Conservation (phyloP, 2,329 filamentous ascomycete genomes). For the Paecilomyces sp. region DNA sequence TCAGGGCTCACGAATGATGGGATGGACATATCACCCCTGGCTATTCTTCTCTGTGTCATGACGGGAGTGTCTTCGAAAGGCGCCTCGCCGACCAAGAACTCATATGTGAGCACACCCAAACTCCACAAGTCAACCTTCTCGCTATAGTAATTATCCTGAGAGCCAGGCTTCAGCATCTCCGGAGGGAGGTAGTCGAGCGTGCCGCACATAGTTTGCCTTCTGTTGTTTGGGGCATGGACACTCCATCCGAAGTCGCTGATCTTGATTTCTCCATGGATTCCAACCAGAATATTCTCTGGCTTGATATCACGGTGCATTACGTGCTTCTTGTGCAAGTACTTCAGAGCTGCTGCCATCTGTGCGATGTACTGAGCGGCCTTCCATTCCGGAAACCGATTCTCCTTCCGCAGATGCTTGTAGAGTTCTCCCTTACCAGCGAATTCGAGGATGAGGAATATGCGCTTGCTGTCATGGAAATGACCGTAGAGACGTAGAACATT, state of each 20-base stretch:
- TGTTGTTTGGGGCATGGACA: slow-evolving; percentile 91
- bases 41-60: slow-evolving; percentile 89
- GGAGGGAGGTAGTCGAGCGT: slow-evolving; percentile 96
- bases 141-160: slow-evolving; percentile 78
- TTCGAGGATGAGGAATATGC: slow-evolving; percentile 80
- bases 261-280: slow-evolving; percentile 96
- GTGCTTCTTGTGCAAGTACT: slow-evolving; percentile 92
- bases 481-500: slow-evolving; percentile 79
- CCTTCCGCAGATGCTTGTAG: slow-evolving; percentile 77
- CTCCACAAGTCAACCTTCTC: slow-evolving; percentile 98
- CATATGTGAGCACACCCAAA: slow-evolving; percentile 88
- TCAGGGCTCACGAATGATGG: slow-evolving; percentile 86
- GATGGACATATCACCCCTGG: slow-evolving; percentile 82
- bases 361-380: slow-evolving; percentile 82
- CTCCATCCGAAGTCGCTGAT: slow-evolving; percentile 98
- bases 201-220: slow-evolving; percentile 91
- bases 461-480: slow-evolving; percentile 83
- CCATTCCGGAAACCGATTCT: slow-evolving; percentile 75
- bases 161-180: slow-evolving; percentile 86
- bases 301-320: slow-evolving; percentile 98
- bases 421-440: slow-evolving; percentile 80
- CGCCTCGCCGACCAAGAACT: slow-evolving; percentile 92
- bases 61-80: slow-evolving; percentile 93
- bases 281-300: slow-evolving; percentile 92
- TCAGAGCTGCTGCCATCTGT: slow-evolving; percentile 82